phyloP scores from a whole-genome alignment of 192 early-diverging fungal genomes.

The Linnemannia hyalina region DNA sequence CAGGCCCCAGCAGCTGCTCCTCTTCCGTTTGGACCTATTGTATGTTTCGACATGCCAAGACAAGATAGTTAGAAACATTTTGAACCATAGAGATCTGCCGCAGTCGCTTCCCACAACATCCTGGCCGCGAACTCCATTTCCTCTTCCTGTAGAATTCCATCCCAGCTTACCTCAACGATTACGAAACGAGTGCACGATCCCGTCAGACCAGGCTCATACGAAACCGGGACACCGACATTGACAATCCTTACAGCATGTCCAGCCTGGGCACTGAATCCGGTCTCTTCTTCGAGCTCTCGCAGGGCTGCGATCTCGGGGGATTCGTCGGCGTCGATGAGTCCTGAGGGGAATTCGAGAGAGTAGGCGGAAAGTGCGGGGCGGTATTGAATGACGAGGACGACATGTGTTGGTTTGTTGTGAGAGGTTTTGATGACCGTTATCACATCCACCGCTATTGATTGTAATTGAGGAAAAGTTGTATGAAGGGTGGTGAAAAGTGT shows the following conservation, averaged over 20 bases:
- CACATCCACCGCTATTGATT: slow-evolving; percentile 59
- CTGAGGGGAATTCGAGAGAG: slow-evolving; percentile 63
- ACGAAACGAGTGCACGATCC: slow-evolving; percentile 58
- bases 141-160: not conserved
- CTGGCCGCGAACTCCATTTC: too few species aligned
- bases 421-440: slow-evolving; percentile 49
- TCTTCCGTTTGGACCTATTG: slow-evolving; percentile 27
- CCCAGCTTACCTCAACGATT: slow-evolving; percentile 45
- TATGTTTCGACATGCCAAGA: slow-evolving; percentile 54
- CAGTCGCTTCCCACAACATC: not conserved
- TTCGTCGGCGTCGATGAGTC: slow-evolving; percentile 62
- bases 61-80: slow-evolving; percentile 51
- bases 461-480: not conserved
- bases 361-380: slow-evolving; percentile 60
- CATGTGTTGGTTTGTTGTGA: slow-evolving; percentile 31
- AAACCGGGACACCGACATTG: slow-evolving; percentile 33
- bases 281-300: slow-evolving; percentile 64
- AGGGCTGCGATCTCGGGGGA: slow-evolving; percentile 48
- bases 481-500: not conserved
- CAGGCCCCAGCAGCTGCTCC: slow-evolving; percentile 20
- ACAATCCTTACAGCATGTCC: slow-evolving; percentile 35
- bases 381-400: slow-evolving; percentile 62
- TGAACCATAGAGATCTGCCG: slow-evolving; percentile 60
- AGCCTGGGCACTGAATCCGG: slow-evolving; percentile 47
- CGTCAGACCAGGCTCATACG: slow-evolving; percentile 69